Evolutionary conservation across 164 flowering plant genomes (phyloP).

Genomic region (Hamamelis virginiana): DNA sequence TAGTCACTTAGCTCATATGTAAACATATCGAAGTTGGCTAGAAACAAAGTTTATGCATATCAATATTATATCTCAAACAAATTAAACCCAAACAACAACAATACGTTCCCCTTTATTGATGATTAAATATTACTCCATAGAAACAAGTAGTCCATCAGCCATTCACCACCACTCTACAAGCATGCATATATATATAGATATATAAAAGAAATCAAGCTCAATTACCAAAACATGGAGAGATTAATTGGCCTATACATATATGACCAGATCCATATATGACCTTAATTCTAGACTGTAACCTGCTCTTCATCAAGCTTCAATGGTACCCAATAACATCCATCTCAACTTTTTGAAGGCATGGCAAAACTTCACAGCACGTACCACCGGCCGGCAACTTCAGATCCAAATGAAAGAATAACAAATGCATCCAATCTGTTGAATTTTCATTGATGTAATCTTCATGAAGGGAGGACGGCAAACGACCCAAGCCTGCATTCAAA

Average conservation of each 20-base stretch:
- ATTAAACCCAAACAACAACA: background rate
- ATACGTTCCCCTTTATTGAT: background rate
- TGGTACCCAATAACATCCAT: background rate
- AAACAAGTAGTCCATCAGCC: background rate
- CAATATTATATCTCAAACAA: too few relatives aligned
- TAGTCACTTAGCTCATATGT: too few relatives aligned
- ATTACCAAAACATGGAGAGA: background rate
- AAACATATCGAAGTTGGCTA: too few relatives aligned
- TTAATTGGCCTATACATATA: too few relatives aligned
- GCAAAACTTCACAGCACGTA: background rate
- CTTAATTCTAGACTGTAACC: too few relatives aligned
- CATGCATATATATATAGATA: background rate
- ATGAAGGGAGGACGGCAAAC: background rate
- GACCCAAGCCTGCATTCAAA: slow-evolving; percentile 12
- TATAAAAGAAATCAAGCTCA: background rate
- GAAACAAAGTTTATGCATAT: too few relatives aligned
- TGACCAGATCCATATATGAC: background rate
- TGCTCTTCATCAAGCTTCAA: slow-evolving; percentile 8
- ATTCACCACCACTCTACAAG: background rate
- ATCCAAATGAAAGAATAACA: slow-evolving; percentile 19
- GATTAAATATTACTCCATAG: background rate
- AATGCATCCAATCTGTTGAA: slow-evolving; percentile 5
- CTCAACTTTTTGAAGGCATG: background rate
- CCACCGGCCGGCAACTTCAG: background rate
- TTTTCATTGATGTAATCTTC: background rate